Evolutionary conservation across 306 rosid genomes (phyloP), one percentile per base, ranked within the genome.

Genomic region (Bauhinia variegata): DNA sequence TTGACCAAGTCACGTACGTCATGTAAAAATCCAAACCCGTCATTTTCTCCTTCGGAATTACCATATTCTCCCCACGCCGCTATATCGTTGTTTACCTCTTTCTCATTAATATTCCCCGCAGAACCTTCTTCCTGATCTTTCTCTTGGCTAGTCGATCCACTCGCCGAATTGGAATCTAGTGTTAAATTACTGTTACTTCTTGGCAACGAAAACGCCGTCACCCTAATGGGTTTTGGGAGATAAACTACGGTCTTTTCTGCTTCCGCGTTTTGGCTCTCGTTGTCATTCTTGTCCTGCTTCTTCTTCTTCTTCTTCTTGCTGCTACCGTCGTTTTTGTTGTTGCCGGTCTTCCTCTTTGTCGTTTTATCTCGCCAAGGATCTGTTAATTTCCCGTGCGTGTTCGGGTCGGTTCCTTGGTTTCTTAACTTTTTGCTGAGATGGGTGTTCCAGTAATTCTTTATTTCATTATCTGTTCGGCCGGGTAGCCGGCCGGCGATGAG

Each of bases 371-470:
- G 14, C 10, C 1, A 13, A 9, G 63, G 8, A 18, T 54, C 63
- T 18, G 78, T 13, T 37, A 75, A 23, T 18, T 85, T 87, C 38
- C 55, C 53, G 74, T 82, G 83, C 1, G 88, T 82, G 51, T 53
- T 54, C 0, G 88, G 89, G 58, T 78, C 84, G 3, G 83, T 32
- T 46, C 81, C 80, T 73, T 77, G 80, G 68, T 18, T 30, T 16
- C 39, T 60, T 55, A 83, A 46, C 57, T 58, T 83, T 49, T 85
- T 90, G 46, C 87, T 67, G 30, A 90, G 92, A 73, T 90, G 82
- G 47, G 97, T 90, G 59, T 90, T 90, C 96, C 96, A 90, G 4
- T 90, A 90, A 15, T 90, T 90, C 70, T 90, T 90, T 76, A 90
- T 85, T 64, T 90, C 97, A 42, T 90, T 90, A 63, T 90, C 97